Percentiles rank a stretch among this genome's conserved stretches.
These are phyloP conservation scores for Rhododendron vialii DNA, from an alignment of 148 eudicot species.

Conservation along the genomic window DNA sequence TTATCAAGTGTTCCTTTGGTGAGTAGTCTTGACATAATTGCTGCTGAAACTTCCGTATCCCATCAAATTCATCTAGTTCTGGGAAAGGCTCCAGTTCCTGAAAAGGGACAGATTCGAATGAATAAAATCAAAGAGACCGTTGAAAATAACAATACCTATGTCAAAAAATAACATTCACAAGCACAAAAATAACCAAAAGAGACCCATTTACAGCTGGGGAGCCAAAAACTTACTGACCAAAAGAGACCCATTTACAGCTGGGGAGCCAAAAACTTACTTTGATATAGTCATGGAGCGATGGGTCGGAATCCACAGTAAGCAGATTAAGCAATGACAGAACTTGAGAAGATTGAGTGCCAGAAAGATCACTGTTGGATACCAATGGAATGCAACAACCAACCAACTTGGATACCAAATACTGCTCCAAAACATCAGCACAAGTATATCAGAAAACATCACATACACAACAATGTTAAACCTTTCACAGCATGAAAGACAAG, in stretches of 20 bases:
- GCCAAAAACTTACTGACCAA: conserved; percentile 40
- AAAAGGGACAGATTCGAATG: neutral
- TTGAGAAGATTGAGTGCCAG: conserved; percentile 47
- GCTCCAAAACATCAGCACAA: conserved; percentile 4
- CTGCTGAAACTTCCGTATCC: conserved; percentile 55
- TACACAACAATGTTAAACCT: neutral
- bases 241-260: neutral
- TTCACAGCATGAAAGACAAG: neutral
- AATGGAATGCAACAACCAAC: conserved; percentile 56
- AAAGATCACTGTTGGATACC: conserved; percentile 23
- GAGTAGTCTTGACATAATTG: conserved; percentile 66
- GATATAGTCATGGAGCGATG: conserved; percentile 70
- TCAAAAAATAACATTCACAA: neutral
- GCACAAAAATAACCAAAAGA: neutral
- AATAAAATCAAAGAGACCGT: neutral
- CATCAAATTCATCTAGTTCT: conserved; percentile 53
- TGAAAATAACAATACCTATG: neutral
- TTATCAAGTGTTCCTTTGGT: conserved; percentile 66
- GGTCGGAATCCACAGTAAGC: conserved; percentile 73
- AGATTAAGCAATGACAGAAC: conserved; percentile 71
- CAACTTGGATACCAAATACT: conserved; percentile 86
- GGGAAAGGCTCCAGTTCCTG: conserved; percentile 96
- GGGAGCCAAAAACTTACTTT: conserved; percentile 44
- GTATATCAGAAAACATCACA: neutral
- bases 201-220: neutral